Conservation (phyloP, 345 rosid species). For the Eucalyptus pauciflora region DNA sequence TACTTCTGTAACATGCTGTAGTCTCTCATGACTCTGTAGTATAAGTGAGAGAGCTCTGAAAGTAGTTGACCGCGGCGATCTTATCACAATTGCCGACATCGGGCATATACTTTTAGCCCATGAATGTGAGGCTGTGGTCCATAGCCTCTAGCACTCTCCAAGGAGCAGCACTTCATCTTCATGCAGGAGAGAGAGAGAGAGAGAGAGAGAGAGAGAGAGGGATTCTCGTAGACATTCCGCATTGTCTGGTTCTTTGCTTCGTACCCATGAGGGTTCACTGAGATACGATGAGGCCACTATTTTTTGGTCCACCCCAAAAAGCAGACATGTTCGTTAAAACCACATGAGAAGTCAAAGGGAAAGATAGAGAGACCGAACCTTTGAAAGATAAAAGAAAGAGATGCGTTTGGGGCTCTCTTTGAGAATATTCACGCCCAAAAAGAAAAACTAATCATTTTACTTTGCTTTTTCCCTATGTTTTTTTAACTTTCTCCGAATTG, state of each 20-base stretch:
- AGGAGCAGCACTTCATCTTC: not conserved
- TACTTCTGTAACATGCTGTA: not conserved
- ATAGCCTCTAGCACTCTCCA: not conserved
- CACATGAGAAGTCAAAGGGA: not conserved
- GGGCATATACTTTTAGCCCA: not conserved
- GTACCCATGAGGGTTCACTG: not conserved
- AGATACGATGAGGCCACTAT: not conserved
- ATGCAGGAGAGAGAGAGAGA: not conserved
- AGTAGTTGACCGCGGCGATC: not conserved
- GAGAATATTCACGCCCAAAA: not conserved
- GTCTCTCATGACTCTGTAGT: not conserved
- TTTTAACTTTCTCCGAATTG: not conserved
- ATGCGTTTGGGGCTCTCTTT: not conserved
- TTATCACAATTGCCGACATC: not conserved
- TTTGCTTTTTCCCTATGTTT: not conserved
- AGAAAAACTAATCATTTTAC: not conserved
- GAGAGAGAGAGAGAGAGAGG: not conserved
- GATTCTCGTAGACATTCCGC: not conserved
- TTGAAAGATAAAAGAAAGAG: not conserved
- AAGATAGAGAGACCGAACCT: not conserved
- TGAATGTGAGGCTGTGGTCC: not conserved
- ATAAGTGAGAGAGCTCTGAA: not conserved
- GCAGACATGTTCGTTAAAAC: not conserved
- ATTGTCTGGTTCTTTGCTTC: not conserved
- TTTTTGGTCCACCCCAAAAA: not conserved